Evolutionary conservation across 2,329 filamentous ascomycete species (phyloP).

Genomic region (Tolypocladium amazonense): DNA sequence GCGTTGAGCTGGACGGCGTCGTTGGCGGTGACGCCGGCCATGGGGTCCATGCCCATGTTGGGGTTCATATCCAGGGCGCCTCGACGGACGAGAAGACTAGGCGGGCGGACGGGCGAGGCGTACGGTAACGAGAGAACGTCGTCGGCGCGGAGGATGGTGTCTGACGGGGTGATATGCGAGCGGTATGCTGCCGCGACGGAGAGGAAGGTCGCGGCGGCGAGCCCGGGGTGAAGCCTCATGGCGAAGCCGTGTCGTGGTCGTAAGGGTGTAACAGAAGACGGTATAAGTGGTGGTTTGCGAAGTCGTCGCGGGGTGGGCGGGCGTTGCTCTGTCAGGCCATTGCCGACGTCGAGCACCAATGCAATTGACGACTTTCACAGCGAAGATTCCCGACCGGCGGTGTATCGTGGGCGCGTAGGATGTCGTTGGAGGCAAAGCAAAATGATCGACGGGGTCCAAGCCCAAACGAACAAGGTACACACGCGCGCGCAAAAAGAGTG

Average conservation of each 20-base stretch:
- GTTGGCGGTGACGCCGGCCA: constrained; percentile 4
- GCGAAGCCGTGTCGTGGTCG: not conserved
- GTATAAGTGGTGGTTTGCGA: not conserved
- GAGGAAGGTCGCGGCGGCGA: not conserved
- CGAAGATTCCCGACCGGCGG: not conserved
- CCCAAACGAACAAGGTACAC: not conserved
- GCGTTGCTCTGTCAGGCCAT: not conserved
- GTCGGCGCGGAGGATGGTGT: constrained; percentile 13
- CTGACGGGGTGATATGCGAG: constrained; percentile 6
- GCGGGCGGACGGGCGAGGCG: constrained; percentile 6
- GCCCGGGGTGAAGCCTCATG: not conserved
- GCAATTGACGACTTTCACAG: not conserved
- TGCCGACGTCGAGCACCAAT: not conserved
- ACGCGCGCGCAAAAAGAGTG: not conserved
- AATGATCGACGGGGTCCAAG: not conserved
- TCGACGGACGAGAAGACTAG: constrained; percentile 4
- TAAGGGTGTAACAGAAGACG: not conserved
- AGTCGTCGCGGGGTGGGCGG: not conserved
- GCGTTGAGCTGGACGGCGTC: constrained; percentile 23
- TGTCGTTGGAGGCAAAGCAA: not conserved
- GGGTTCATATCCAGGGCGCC: not conserved
- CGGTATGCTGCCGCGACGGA: constrained; percentile 1
- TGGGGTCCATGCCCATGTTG: not conserved
- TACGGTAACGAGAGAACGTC: constrained; percentile 20
- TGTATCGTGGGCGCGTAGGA: not conserved